Base-by-base conservation (phyloP, 2,329 filamentous ascomycete species). In the Penicillium rolfsii region DNA sequence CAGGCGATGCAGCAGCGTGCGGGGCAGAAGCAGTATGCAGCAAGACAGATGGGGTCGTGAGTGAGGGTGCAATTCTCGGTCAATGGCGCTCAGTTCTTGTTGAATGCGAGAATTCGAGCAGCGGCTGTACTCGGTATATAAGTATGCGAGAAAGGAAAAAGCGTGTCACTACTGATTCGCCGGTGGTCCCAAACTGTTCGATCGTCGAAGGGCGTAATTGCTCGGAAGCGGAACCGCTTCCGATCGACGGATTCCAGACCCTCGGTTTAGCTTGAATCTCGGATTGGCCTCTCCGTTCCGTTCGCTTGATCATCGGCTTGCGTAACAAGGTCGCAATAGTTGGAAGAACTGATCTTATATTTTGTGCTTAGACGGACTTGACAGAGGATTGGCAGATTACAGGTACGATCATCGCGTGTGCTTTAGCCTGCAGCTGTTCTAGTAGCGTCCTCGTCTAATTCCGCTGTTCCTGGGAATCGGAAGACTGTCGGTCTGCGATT, bases 221-320 rank as follows among this genome's bases (percentile, higher is more conserved):
- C 38, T 43, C 52, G 52, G 52, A 54, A 54, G 52, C 52, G 52
- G 52, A 54, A 46, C 56, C 19, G 1, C 16, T 53, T 53, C 50
- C 50, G 50, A 41, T n/a, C n/a, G n/a, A 36, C 30, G 2, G 11
- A 7, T 35, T 35, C 7, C 1, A 8, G 7, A 14, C 24, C 0
- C 33, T 35, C 33, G 11, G 38, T 19, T n/a, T 4, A 19, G 38
- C 22, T 9, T 7, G 22, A 24, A 24, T 52, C 12, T 4, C 49
- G 35, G 28, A 24, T 36, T n/a, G 5, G 14, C 19, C 2, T 24
- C 11, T 52, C 30, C 14, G n/a, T 52, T 52, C 35, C 49, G 30
- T 12, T 36, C n/a, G n/a, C 12, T 52, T 11, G 12, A 26, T 48
- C 45, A 48, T 16, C 45, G 11, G 22, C 24, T 24, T 22, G n/a